A percentile compares a stretch with the other conserved stretches of the same genome.
Evolutionary conservation across 768 basidiomycete species (phyloP).

Genomic region (Lyophyllum shimeji): DNA sequence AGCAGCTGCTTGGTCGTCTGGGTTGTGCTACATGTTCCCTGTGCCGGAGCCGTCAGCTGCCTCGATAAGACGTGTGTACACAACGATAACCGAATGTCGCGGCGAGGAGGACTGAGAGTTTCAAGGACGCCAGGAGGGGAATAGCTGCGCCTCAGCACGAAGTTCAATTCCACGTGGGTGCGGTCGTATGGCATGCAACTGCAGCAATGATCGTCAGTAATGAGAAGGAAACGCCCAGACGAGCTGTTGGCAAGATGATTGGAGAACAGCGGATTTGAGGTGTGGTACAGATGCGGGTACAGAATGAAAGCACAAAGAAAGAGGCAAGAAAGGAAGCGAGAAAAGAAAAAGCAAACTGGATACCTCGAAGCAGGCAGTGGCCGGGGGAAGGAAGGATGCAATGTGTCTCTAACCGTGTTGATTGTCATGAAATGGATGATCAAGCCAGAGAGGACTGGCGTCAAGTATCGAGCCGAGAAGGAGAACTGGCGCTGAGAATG

Average conservation of each 20-base stretch:
- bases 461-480: background rate
- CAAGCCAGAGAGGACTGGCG: too few species aligned
- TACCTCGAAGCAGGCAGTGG: background rate
- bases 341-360: background rate
- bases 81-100: too few species aligned
- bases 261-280: background rate
- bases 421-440: background rate
- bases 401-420: background rate
- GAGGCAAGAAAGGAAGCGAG: background rate
- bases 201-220: background rate
- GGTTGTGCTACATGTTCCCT: too few species aligned
- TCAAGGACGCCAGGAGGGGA: too few species aligned
- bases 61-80: too few species aligned
- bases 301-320: background rate
- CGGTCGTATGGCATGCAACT: too few species aligned
- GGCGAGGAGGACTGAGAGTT: too few species aligned
- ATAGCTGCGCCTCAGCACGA: too few species aligned
- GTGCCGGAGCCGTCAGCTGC: too few species aligned
- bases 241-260: background rate
- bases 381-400: background rate
- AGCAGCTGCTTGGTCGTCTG: too few species aligned
- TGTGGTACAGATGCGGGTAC: constrained; percentile 13
- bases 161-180: too few species aligned
- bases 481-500: background rate
- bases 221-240: background rate